A percentile compares a stretch with the other conserved stretches of the same genome.
These are phyloP conservation scores for Melaleuca quinquenervia DNA, from an alignment of 345 rosid genomes.

Conservation along the genomic window DNA sequence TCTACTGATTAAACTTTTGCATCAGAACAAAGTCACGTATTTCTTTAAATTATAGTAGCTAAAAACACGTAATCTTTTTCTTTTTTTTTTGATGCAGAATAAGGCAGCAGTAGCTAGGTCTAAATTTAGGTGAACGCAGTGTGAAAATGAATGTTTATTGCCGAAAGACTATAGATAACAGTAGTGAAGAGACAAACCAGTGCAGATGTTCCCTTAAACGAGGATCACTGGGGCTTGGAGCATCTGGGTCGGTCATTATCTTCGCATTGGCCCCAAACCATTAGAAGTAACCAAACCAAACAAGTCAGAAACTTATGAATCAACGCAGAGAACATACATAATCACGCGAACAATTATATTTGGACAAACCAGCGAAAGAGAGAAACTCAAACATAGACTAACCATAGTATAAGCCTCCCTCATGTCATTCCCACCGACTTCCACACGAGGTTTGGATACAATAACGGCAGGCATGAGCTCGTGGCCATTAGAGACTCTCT, in stretches of 20 bases:
- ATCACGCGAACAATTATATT: not conserved
- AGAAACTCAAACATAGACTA: not conserved
- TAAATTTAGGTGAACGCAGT: not conserved
- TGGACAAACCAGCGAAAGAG: not conserved
- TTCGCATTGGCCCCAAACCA: not conserved
- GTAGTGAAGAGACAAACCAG: conserved; percentile 32
- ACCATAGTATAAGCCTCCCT: conserved; percentile 69
- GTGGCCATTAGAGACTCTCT: conserved; percentile 60
- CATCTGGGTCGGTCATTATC: conserved; percentile 94
- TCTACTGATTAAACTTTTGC: not conserved
- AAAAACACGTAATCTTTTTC: not conserved
- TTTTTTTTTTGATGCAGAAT: not conserved
- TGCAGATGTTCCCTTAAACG: conserved; percentile 71
- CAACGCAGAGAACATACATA: not conserved
- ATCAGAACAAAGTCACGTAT: not conserved
- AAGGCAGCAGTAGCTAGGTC: not conserved
- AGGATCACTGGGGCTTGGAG: conserved; percentile 93
- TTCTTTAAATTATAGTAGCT: not conserved
- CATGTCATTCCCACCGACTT: conserved; percentile 69
- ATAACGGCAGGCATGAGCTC: conserved; percentile 59
- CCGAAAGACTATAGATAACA: conserved; percentile 8
- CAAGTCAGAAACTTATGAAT: not conserved
- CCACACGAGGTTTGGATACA: conserved; percentile 46
- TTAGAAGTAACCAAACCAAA: not conserved
- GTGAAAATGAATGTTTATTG: not conserved